These are phyloP conservation scores for Talaromyces nanjingensis DNA, from an alignment of 495 filamentous ascomycete genomes.

Conservation along the genomic window DNA sequence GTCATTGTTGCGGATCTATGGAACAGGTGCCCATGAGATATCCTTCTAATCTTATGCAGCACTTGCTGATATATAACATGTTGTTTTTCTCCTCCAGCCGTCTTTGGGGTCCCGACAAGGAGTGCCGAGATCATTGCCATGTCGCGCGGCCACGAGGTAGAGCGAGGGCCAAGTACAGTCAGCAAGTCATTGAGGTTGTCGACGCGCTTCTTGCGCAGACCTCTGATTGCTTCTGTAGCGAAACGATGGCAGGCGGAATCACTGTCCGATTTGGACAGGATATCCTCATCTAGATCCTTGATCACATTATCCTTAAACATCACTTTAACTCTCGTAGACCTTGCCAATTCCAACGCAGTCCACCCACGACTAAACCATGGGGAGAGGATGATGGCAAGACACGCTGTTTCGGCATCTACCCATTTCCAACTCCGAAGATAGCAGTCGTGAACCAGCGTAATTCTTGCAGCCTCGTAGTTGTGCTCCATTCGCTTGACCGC, in stretches of 20 bases:
- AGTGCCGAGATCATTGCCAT: too few species aligned
- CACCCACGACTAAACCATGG: conserved; percentile 22
- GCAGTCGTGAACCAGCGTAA: conserved; percentile 26
- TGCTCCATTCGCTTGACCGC: conserved; percentile 14
- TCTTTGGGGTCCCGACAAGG: conserved; percentile 1
- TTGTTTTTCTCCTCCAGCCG: neutral
- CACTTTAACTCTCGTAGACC: conserved; percentile 22
- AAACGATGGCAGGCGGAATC: conserved; percentile 5
- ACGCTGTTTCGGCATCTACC: conserved; percentile 12
- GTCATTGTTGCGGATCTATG: conserved; percentile 14
- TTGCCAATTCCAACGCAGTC: conserved; percentile 23
- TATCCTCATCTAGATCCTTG: conserved; percentile 26
- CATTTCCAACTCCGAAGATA: conserved; percentile 23
- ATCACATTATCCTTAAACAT: conserved; percentile 21
- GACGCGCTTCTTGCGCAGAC: conserved; percentile 9
- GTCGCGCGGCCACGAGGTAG: neutral
- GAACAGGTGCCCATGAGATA: conserved; percentile 13
- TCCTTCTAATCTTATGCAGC: conserved; percentile 7
- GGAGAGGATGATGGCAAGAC: conserved; percentile 19
- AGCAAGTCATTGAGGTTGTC: conserved; percentile 15
- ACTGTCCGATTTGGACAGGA: conserved; percentile 12
- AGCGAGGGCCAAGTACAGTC: conserved; percentile 12
- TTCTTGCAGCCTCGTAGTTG: conserved; percentile 18
- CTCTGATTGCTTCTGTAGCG: conserved; percentile 13
- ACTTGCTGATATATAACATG: conserved; percentile 13